Conservation (phyloP, 2,329 filamentous ascomycete species). For the Fusarium virguliforme region DNA sequence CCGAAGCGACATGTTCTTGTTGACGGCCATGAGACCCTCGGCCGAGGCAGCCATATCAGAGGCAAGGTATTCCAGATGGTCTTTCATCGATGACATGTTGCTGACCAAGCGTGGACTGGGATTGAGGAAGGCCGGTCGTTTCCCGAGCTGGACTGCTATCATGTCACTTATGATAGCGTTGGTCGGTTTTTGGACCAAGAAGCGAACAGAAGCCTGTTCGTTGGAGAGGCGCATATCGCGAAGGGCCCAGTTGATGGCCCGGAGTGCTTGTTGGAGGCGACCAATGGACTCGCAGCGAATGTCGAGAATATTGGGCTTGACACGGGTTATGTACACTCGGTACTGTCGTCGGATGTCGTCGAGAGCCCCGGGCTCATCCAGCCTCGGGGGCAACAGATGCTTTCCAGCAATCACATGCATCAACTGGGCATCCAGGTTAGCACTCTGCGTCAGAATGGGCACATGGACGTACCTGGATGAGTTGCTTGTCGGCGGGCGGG, state of each 20-base stretch:
- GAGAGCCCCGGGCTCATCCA: constrained; percentile 48
- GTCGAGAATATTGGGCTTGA: constrained; percentile 48
- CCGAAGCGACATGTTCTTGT: constrained; percentile 52
- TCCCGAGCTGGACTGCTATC: constrained; percentile 47
- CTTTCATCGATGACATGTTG: constrained; percentile 36
- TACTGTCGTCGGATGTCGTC: constrained; percentile 52
- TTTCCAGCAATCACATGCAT: constrained; percentile 53
- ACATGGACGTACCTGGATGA: constrained; percentile 48
- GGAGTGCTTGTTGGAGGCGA: constrained; percentile 50
- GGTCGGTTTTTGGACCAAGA: constrained; percentile 51
- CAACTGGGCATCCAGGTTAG: constrained; percentile 23
- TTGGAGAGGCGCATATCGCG: constrained; percentile 54
- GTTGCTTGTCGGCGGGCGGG: constrained; percentile 43
- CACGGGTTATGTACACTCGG: constrained; percentile 54
- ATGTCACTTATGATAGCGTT: constrained; percentile 25
- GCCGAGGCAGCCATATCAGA: constrained; percentile 42
- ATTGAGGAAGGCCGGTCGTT: constrained; percentile 45
- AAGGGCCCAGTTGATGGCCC: constrained; percentile 53
- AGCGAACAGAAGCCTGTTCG: constrained; percentile 45
- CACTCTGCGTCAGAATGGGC: too few species aligned
- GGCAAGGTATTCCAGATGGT: constrained; percentile 42
- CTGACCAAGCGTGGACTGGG: not conserved
- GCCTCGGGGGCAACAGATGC: constrained; percentile 47
- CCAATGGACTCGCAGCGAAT: constrained; percentile 47
- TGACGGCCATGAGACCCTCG: constrained; percentile 48